Percentiles rank a stretch among this genome's conserved stretches.
Evolutionary conservation across 257 asterid genomes (phyloP).

Genomic region (Parsonsia alboflavescens): DNA sequence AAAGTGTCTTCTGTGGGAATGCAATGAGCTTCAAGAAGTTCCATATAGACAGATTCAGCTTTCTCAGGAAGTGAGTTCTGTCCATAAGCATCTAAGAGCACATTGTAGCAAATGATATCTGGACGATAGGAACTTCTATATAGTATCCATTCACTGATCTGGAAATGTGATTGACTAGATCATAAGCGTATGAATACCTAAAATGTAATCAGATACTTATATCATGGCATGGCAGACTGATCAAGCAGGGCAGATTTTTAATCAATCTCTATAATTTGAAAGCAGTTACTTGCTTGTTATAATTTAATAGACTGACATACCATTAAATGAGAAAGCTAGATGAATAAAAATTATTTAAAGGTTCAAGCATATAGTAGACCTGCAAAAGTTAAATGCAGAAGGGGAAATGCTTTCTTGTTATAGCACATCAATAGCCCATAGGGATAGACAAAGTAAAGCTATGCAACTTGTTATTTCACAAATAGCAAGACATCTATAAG

Average conservation of each 20-base stretch:
- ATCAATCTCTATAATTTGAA: background rate
- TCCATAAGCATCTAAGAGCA: constrained; percentile 86
- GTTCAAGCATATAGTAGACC: background rate
- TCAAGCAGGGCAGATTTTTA: background rate
- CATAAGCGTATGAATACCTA: background rate
- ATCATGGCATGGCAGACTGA: background rate
- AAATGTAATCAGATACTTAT: background rate
- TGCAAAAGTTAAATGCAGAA: background rate
- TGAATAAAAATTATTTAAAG: background rate
- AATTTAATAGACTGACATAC: background rate
- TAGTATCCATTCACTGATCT: constrained; percentile 81
- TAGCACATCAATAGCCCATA: background rate
- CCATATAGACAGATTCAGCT: constrained; percentile 61
- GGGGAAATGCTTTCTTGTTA: background rate
- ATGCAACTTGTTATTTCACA: background rate
- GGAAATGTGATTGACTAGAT: constrained; percentile 20
- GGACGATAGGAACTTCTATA: constrained; percentile 63
- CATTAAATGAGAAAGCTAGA: background rate
- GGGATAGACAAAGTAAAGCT: background rate
- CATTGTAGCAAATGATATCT: constrained; percentile 74
- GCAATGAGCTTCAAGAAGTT: constrained; percentile 68
- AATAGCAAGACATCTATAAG: background rate
- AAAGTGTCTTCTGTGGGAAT: constrained; percentile 83
- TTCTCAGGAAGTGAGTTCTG: constrained; percentile 45
- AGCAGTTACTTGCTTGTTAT: background rate